Conservation (phyloP, 2,329 filamentous ascomycete species). For the Diaporthe sp. region DNA sequence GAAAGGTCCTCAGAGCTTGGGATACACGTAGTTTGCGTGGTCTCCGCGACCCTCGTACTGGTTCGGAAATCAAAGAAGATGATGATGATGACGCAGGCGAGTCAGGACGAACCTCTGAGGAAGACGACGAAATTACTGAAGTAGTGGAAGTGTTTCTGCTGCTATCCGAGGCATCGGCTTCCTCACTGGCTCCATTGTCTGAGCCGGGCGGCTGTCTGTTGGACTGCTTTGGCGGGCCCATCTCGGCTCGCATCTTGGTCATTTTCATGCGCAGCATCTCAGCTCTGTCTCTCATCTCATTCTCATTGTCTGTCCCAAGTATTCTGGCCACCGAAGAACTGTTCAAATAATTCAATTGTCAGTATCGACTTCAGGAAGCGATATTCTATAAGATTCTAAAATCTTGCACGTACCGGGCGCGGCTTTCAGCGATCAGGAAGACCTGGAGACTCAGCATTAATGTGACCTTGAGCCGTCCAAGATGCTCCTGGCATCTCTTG, state of each 20-base stretch:
- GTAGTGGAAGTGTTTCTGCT: neutral
- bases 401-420: neutral
- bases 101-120: accelerated
- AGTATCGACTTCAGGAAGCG: neutral
- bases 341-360: neutral
- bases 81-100: neutral
- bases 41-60: neutral
- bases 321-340: neutral
- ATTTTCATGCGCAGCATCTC: neutral
- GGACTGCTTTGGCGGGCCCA: neutral
- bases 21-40: neutral
- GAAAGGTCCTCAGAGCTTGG: neutral
- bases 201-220: neutral
- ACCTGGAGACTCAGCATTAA: slow-evolving; percentile 1
- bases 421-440: neutral
- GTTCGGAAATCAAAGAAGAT: neutral
- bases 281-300: neutral
- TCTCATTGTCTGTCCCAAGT: neutral
- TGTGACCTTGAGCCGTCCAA: neutral
- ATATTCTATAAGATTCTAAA: no score
- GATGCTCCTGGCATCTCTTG: neutral
- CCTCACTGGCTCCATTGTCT: neutral
- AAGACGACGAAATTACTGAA: neutral
- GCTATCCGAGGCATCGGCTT: no score
- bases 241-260: no score